A percentile compares a stretch with the other conserved stretches of the same genome.
Conservation (phyloP, 2,329 filamentous ascomycete species). For the Onygena corvina region DNA sequence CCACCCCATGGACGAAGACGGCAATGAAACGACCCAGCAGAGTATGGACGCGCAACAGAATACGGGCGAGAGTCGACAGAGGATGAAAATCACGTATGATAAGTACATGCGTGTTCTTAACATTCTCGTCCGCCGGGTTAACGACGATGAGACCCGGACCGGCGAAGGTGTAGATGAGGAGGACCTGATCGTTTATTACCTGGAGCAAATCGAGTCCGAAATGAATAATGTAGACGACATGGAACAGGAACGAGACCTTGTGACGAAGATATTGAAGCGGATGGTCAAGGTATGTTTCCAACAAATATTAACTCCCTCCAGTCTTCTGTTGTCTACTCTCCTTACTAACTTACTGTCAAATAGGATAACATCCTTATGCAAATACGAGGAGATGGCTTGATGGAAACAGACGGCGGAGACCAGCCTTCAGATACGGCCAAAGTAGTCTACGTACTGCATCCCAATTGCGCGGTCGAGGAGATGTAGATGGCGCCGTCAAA, state of each 20-base stretch:
- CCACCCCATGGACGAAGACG: conserved; percentile 29
- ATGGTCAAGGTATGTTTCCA: conserved; percentile 78
- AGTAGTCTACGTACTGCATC: conserved; percentile 79
- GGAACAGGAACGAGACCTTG: conserved; percentile 59
- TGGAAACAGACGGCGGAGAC: conserved; percentile 58
- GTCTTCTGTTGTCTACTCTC: not conserved
- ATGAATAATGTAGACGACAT: conserved; percentile 71
- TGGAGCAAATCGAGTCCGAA: conserved; percentile 80
- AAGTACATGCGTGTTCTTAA: conserved; percentile 90
- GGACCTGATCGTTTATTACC: conserved; percentile 73
- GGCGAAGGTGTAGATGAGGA: conserved; percentile 80
- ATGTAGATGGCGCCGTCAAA: conserved; percentile 17
- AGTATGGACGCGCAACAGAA: conserved; percentile 42
- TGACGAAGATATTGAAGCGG: conserved; percentile 77
- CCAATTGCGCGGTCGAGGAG: conserved; percentile 74
- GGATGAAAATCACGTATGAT: conserved; percentile 87
- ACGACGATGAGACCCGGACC: conserved; percentile 61
- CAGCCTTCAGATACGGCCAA: conserved; percentile 35
- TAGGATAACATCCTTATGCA: conserved; percentile 50
- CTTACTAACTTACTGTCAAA: not conserved
- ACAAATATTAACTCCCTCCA: conserved; percentile 4
- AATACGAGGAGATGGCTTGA: conserved; percentile 71
- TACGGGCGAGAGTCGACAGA: conserved; percentile 35
- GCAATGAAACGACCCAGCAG: conserved; percentile 30
- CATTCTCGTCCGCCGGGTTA: conserved; percentile 67